phyloP scores from a whole-genome alignment of 2,329 filamentous ascomycete genomes.

The Talaromyces atroroseus region DNA sequence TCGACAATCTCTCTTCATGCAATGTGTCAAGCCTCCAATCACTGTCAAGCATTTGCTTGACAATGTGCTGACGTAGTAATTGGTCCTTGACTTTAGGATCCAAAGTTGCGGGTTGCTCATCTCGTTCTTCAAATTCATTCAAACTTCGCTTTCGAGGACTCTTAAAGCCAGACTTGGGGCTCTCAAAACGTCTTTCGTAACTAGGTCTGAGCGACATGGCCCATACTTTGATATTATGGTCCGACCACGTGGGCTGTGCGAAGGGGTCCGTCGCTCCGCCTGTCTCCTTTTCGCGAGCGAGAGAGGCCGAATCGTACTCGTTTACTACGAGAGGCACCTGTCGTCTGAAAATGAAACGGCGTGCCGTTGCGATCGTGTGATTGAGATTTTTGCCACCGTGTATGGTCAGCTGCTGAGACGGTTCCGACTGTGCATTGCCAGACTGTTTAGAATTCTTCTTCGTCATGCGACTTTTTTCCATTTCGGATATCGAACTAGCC shows the following conservation, averaged over 20 bases:
- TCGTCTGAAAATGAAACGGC: constrained; percentile 80
- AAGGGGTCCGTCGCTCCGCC: constrained; percentile 20
- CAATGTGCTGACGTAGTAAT: constrained; percentile 54
- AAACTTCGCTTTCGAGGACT: constrained; percentile 44
- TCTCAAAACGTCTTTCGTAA: constrained; percentile 17
- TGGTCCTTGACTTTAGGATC: constrained; percentile 37
- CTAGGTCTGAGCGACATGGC: constrained; percentile 56
- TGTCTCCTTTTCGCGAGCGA: constrained; percentile 20
- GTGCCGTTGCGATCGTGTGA: constrained; percentile 73
- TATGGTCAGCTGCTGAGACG: constrained; percentile 48
- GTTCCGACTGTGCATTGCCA: background rate
- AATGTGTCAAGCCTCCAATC: constrained; percentile 68
- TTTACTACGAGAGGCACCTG: constrained; percentile 66
- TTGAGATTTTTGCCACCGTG: constrained; percentile 77
- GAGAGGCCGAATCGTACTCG: constrained; percentile 53
- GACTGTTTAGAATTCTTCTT: background rate
- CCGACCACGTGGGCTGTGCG: constrained; percentile 63
- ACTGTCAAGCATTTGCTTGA: constrained; percentile 75
- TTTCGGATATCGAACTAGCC: constrained; percentile 40
- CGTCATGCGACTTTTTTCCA: constrained; percentile 14
- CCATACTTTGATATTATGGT: constrained; percentile 78
- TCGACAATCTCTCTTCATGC: constrained; percentile 58
- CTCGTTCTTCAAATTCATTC: constrained; percentile 43
- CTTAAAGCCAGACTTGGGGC: constrained; percentile 21
- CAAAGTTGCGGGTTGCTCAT: constrained; percentile 7